phyloP scores from a whole-genome alignment of 1,284 basidiomycete genomes.

The Malassezia psittaci region DNA sequence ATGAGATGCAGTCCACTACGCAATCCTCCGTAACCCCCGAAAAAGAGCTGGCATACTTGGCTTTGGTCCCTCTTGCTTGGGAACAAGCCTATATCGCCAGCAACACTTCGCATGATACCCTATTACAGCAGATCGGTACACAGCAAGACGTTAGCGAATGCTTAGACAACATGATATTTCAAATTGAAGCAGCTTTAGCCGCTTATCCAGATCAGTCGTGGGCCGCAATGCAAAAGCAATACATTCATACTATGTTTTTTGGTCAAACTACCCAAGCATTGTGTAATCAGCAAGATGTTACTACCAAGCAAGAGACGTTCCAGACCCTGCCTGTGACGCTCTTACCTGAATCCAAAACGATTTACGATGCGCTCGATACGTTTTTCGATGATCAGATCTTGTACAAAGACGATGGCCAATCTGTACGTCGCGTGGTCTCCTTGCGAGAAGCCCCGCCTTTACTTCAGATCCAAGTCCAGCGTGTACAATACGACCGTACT shows the following conservation, averaged over 20 bases:
- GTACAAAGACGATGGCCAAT: slow-evolving; percentile 68
- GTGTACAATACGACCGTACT: slow-evolving; percentile 90
- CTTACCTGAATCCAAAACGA: slow-evolving; percentile 66
- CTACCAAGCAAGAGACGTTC: slow-evolving; percentile 70
- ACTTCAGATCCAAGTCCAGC: slow-evolving; percentile 86
- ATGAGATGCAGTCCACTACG: slow-evolving; percentile 62
- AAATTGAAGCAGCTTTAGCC: slow-evolving; percentile 83
- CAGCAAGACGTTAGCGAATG: slow-evolving; percentile 98
- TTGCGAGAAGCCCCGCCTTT: slow-evolving; percentile 77
- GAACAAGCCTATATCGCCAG: background rate
- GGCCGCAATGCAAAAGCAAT: slow-evolving; percentile 8
- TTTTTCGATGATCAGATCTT: slow-evolving; percentile 78
- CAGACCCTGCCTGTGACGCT: slow-evolving; percentile 90
- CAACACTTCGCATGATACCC: slow-evolving; percentile 6
- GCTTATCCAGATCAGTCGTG: slow-evolving; percentile 33
- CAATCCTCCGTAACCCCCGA: slow-evolving; percentile 66
- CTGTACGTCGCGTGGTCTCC: slow-evolving; percentile 75
- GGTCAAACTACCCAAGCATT: slow-evolving; percentile 37
- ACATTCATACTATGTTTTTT: slow-evolving; percentile 23
- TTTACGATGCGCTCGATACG: slow-evolving; percentile 84
- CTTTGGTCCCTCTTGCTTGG: slow-evolving; percentile 79
- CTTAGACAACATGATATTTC: slow-evolving; percentile 97
- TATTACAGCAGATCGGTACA: slow-evolving; percentile 56
- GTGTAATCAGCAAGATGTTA: slow-evolving; percentile 49
- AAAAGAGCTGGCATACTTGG: slow-evolving; percentile 79